These are phyloP conservation scores for Fraxinus velutina DNA, from an alignment of 305 asterid genomes.

Conservation along the genomic window DNA sequence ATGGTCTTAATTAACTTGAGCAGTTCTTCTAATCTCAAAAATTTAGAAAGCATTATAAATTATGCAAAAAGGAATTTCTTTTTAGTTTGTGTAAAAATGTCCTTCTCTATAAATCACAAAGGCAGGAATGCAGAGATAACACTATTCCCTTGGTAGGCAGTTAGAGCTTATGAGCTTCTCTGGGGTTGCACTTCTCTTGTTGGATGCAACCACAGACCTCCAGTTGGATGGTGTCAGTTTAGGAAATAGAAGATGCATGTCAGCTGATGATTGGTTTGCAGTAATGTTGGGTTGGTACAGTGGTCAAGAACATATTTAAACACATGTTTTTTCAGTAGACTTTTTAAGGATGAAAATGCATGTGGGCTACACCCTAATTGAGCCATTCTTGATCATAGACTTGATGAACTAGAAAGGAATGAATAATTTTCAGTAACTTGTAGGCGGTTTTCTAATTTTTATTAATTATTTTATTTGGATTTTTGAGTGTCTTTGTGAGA, in stretches of 20 bases:
- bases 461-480: background rate
- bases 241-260: background rate
- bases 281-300: background rate
- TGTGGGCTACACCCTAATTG: background rate
- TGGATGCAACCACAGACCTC: background rate
- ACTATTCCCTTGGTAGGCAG: background rate
- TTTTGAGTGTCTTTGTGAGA: background rate
- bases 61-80: background rate
- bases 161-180: background rate
- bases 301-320: background rate
- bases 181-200: background rate
- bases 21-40: background rate
- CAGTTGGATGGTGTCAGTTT: background rate
- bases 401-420: background rate
- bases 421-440: background rate
- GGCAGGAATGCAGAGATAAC: background rate
- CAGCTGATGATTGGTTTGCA: background rate
- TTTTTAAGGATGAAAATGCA: background rate
- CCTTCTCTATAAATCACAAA: background rate
- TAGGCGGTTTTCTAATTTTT: background rate
- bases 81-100: background rate
- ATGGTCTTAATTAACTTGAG: background rate
- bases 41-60: background rate
- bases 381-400: background rate
- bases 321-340: background rate